Evolutionary conservation across 306 rosid species (phyloP).

Genomic region (Delonix regia): DNA sequence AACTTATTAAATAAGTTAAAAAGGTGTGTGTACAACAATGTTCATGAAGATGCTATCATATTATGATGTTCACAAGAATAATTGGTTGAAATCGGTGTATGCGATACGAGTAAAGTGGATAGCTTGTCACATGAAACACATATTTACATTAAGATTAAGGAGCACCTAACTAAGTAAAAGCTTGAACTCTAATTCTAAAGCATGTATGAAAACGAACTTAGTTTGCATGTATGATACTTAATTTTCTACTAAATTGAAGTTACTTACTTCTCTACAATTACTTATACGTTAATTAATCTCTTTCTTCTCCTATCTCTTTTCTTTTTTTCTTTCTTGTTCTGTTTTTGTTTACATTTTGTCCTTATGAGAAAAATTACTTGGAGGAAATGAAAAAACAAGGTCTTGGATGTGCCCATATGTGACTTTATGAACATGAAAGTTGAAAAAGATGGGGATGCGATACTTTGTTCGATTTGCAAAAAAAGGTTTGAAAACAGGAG

Average conservation of each 20-base stretch:
- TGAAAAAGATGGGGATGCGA: conserved; percentile 44
- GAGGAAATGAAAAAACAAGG: conserved; percentile 27
- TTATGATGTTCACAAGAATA: too few relatives aligned
- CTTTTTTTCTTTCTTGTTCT: neutral
- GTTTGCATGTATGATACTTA: conserved; percentile 45
- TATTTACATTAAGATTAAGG: too few relatives aligned
- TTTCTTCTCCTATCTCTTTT: conserved; percentile 1
- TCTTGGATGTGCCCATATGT: conserved; percentile 25
- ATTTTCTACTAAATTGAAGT: conserved; percentile 26
- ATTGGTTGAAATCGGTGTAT: too few relatives aligned
- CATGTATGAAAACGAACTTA: too few relatives aligned
- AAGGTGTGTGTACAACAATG: too few relatives aligned
- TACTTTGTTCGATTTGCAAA: conserved; percentile 30
- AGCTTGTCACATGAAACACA: too few relatives aligned
- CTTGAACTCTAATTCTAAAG: too few relatives aligned
- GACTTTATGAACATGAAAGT: conserved; percentile 43
- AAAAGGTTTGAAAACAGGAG: conserved; percentile 43
- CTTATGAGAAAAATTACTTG: conserved; percentile 33
- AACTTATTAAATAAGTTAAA: too few relatives aligned
- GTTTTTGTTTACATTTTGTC: neutral
- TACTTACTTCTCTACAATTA: neutral
- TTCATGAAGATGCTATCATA: too few relatives aligned
- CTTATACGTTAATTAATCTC: neutral
- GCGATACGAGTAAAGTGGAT: too few relatives aligned
- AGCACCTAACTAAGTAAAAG: too few relatives aligned